A percentile compares a stretch with the other conserved stretches of the same genome.
Evolutionary conservation across 1,284 basidiomycete genomes (phyloP).

Genomic region (Coniferiporia sulphurascens): DNA sequence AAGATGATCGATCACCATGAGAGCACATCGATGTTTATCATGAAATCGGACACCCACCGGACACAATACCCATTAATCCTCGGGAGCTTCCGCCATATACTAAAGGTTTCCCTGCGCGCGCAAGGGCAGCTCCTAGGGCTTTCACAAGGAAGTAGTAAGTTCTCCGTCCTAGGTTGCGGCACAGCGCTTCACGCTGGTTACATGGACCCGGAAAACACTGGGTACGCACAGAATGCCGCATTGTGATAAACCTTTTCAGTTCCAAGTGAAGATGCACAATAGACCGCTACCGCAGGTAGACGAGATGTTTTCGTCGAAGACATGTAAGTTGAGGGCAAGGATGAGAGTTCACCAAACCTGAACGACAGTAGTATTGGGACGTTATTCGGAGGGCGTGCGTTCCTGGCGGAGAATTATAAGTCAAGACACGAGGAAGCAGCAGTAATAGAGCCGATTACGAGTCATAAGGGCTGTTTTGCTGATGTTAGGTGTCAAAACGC

Average conservation of each 20-base stretch:
- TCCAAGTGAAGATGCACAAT: conserved; percentile 75
- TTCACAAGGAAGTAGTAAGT: conserved; percentile 7
- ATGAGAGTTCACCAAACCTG: not conserved
- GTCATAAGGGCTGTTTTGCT: too few relatives aligned
- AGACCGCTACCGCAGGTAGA: conserved; percentile 57
- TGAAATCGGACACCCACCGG: conserved; percentile 33
- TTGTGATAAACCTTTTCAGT: conserved; percentile 52
- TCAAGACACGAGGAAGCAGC: too few relatives aligned
- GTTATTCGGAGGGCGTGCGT: too few relatives aligned
- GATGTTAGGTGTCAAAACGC: too few relatives aligned
- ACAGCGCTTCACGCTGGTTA: not conserved
- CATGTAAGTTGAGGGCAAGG: not conserved
- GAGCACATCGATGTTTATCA: not conserved
- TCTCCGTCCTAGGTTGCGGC: not conserved
- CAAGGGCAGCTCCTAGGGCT: conserved; percentile 76
- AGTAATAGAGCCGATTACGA: too few relatives aligned
- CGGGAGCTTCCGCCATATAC: conserved; percentile 84
- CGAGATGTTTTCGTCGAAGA: not conserved
- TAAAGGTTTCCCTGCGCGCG: conserved; percentile 55
- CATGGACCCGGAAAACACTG: not conserved
- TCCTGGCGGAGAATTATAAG: too few relatives aligned
- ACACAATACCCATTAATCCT: conserved; percentile 87
- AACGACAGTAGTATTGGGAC: too few relatives aligned
- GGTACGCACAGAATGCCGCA: conserved; percentile 66
- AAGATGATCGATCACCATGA: not conserved